Evolutionary conservation across 2,329 filamentous ascomycete species (phyloP).

Genomic region (Hymenoscyphus salicellus): DNA sequence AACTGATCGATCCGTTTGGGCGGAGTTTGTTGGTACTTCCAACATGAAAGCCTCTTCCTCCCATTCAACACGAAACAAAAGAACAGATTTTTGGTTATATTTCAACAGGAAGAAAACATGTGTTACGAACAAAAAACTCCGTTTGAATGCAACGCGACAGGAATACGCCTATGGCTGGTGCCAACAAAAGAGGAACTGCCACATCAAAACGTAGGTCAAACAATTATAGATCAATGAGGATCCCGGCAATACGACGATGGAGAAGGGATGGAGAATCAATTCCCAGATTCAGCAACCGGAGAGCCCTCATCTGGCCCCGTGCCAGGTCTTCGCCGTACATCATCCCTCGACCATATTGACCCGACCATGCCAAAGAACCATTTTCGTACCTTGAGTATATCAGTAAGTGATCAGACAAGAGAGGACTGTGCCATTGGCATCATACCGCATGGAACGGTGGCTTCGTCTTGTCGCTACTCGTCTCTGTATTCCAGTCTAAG

Average conservation of each 20-base stretch:
- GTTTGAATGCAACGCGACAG: background rate
- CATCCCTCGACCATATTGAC: slow-evolving; percentile 34
- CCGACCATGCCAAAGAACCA: slow-evolving; percentile 41
- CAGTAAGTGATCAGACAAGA: background rate
- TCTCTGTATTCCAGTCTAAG: slow-evolving; percentile 52
- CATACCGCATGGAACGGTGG: slow-evolving; percentile 51
- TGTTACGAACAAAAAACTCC: background rate
- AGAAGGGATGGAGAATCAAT: background rate
- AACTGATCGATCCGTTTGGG: background rate
- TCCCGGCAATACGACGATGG: background rate
- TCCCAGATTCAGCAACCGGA: slow-evolving; percentile 17
- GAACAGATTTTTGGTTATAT: background rate
- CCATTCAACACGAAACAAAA: background rate
- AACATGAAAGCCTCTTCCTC: background rate
- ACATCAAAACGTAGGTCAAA: background rate
- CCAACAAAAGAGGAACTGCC: background rate
- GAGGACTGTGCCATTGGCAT: background rate
- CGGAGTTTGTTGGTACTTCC: background rate
- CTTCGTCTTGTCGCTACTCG: slow-evolving; percentile 25
- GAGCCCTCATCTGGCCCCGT: slow-evolving; percentile 21
- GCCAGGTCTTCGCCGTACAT: slow-evolving; percentile 19
- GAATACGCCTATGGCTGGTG: background rate
- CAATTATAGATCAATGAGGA: background rate
- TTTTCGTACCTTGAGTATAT: slow-evolving; percentile 38
- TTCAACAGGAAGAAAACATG: background rate